These are phyloP conservation scores for Lepiota subincarnata DNA, from an alignment of 768 basidiomycete species.

Conservation along the genomic window DNA sequence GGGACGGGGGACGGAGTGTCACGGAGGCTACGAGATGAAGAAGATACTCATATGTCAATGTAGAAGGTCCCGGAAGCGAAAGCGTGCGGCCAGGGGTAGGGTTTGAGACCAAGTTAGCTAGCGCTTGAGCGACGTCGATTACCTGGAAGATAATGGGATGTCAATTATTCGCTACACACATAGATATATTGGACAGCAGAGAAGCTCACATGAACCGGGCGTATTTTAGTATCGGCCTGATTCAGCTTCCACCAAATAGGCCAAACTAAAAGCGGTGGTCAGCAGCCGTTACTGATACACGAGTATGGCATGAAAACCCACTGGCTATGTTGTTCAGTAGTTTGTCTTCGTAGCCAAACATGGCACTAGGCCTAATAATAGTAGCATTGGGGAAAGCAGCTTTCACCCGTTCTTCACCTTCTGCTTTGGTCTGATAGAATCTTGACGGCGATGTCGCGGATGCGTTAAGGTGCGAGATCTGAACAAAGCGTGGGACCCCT, in stretches of 20 bases:
- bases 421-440: constrained; percentile 87
- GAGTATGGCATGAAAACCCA: constrained; percentile 33
- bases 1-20: constrained; percentile 70
- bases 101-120: constrained; percentile 68
- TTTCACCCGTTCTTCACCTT: constrained; percentile 85
- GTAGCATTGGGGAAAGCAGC: constrained; percentile 82
- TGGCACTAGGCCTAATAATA: constrained; percentile 76
- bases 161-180: constrained; percentile 16
- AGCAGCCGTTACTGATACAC: constrained; percentile 4
- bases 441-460: constrained; percentile 69
- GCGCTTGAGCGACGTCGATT: constrained; percentile 88
- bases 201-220: constrained; percentile 82
- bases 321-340: constrained; percentile 88
- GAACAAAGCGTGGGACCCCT: constrained; percentile 83
- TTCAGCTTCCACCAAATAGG: constrained; percentile 95
- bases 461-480: constrained; percentile 95
- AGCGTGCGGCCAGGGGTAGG: constrained; percentile 64
- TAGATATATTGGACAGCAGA: constrained; percentile 11
- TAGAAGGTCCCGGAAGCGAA: constrained; percentile 85
- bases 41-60: constrained; percentile 78
- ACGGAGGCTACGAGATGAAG: constrained; percentile 74
- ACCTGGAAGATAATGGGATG: constrained; percentile 46
- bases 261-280: constrained; percentile 53
- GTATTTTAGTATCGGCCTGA: constrained; percentile 77
- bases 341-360: constrained; percentile 97